Base-by-base conservation (phyloP, 495 filamentous ascomycete genomes). In the Neurospora africana region DNA sequence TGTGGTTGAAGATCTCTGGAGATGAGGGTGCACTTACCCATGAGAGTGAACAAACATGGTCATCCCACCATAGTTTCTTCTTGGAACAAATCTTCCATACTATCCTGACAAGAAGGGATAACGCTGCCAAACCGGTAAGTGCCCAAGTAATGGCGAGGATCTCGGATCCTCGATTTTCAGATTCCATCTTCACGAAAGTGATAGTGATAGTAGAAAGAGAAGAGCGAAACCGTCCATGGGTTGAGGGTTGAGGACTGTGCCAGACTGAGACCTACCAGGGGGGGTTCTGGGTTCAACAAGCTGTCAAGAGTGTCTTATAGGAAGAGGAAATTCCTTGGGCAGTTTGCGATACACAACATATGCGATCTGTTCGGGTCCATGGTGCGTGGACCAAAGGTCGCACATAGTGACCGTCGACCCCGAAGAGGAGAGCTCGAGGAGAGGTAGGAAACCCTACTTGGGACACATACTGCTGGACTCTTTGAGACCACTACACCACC, bases 51-150 rank as follows among this genome's bases (percentile, higher is more conserved):
- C 81, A 71, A 21, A 83, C 69, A 53, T 77, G 74, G 69, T 83
- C 81, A 68, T 83, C 81, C 79, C 80, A 82, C 79, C 81, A 81
- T 5, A 82, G 72, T 0, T 71, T 70, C 19, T 78, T 74, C 15
- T 75, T 71, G 0, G 71, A 74, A 17, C 71, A 72, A 15, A 75
- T 47, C 69, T 82, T 83, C 74, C 81, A 83, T 70, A 72, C 76
- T 10, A 80, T 19, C 15, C 81, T 74, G 9, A 81, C 73, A 19
- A 44, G 69, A 23, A 82, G 74, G 44, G 81, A 80, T n/a, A 74
- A 15, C 13, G 72, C 69, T 23, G 81, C 72, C 1, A 82, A 58
- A 5, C 70, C 71, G 8, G 71, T 72, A 19, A 82, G 74, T 2
- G 70, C 43, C 79, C 79, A 82, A 33, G 72, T 72, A 10, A 76